Base-by-base conservation (phyloP, 495 filamentous ascomycete species). In the Cladorrhinum samala region DNA sequence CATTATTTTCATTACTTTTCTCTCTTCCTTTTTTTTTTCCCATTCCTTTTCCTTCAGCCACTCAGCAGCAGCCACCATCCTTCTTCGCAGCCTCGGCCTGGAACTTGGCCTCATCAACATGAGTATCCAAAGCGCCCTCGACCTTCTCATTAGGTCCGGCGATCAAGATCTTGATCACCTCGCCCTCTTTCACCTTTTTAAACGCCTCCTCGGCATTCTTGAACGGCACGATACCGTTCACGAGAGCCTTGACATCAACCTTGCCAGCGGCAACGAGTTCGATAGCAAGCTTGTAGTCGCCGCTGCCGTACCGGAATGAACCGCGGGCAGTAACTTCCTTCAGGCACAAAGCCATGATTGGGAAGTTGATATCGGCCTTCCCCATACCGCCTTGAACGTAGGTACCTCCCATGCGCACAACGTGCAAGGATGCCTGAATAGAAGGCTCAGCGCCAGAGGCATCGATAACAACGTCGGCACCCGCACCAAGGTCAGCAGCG, bases 301-400 rank as follows among this genome's bases (percentile, higher is more conserved):
- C 88, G 41, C 81, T 77, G 8, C 82, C 84, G 64, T 96, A 96
- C 21, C 89, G 81, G 70, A 91, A 96, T 58, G 83, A 85, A 16
- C 89, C 90, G 63, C 84, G 84, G 3, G 88, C 76, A 18, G 79
- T 86, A 3, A 95, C 77, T 72, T 96, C 91, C 70, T 94, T 93
- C 25, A 83, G 76, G 54, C 84, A 87, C 52, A 93, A 74, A 16
- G 82, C 78, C 70, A 88, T 81, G 59, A 96, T 95, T 24, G 91
- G 91, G 68, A 93, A 86, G 13, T 69, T 79, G 68, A 94, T 88
- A 57, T 89, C 82, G 9, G 77, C 60, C 64, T 83, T 83, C 53
- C 90, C 91, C 78, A 94, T 83, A 7, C 90, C 91, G 51, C 80
- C 89, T 72, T 95, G 91, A 1, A 95, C 86, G 65, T 89, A 93